Evolutionary conservation across 2,329 filamentous ascomycete species (phyloP), one percentile per base, ranked within the genome.

Genomic region (Arthrobotrys megalospora): DNA sequence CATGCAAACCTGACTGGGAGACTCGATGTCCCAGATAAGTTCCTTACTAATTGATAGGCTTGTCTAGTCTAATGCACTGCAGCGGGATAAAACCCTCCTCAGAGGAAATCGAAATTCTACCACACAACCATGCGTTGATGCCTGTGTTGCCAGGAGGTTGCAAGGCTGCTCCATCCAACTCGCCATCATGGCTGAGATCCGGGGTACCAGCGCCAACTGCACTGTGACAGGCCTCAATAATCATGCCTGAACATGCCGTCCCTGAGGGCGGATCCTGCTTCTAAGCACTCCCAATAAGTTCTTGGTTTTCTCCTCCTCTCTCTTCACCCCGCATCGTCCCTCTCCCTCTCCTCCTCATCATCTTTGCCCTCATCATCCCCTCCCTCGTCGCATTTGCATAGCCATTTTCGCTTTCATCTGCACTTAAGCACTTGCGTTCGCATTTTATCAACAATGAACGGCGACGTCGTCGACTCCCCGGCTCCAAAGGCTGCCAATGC

Each of bases 401-500:
- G 38, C 5, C 34, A 58, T 58, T 41, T 19, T 14, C 52, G 34
- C 38, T 58, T 24, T 19, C 32, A 41, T 58, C 7, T 38, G n/a
- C 11, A 58, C 12, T 8, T 32, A 14, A n/a, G 1, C 47, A 28
- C 12, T 38, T 38, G 12, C 8, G 8, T n/a, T 47, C 19, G 12
- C 12, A 45, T 24, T 11, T 24, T 11, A 28, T 0, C 7, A n/a
- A 32, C 1, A 34, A 77, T 77, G 73, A 47, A 43, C 38, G 19
- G 14, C 48, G 64, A 65, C 52, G 24, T 19, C 14, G 6, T 32
- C 50, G 55, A 69, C 36, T 64, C 72, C n/a, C 65, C 48, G 24
- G 24, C 47, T 41, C 48, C 19, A 60, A 58, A n/a, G 19, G 16
- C 36, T n/a, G 10, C 16, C 12, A 43, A 41, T 58, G 16, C 52